phyloP scores from a whole-genome alignment of 345 rosid genomes.

The Hirschfeldia incana region DNA sequence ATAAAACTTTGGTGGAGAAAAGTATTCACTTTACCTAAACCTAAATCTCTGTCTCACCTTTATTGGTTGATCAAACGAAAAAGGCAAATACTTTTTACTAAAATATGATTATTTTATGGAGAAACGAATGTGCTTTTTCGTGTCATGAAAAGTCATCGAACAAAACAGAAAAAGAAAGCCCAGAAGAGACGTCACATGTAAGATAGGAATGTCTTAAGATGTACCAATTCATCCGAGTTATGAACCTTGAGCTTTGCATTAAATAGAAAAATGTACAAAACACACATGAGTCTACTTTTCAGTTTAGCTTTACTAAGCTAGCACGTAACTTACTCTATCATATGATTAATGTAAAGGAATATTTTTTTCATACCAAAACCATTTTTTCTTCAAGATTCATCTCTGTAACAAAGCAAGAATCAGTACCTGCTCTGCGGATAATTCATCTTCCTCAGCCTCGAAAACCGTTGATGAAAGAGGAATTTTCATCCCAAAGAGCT shows the following conservation, averaged over 20 bases:
- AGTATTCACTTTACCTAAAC: constrained; percentile 17
- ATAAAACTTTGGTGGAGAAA: constrained; percentile 11
- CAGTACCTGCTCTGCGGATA: constrained; percentile 53
- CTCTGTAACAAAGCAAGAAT: constrained; percentile 7
- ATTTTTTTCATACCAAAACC: neutral
- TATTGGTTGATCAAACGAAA: neutral
- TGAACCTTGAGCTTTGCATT: too few relatives aligned
- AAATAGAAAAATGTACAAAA: neutral
- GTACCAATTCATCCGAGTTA: neutral
- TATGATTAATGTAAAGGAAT: neutral
- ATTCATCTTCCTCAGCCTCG: constrained; percentile 21
- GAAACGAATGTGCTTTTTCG: constrained; percentile 25
- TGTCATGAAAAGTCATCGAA: constrained; percentile 29
- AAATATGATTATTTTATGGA: constrained; percentile 3
- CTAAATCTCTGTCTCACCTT: constrained; percentile 16
- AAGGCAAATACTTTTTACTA: neutral
- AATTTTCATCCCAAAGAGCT: constrained; percentile 77
- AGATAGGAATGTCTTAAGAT: neutral
- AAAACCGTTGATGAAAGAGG: constrained; percentile 39
- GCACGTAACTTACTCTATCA: neutral
- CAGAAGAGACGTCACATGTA: neutral
- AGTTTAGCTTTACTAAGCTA: neutral
- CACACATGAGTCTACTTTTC: neutral
- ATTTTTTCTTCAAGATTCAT: neutral
- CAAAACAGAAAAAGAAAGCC: neutral